Percentiles rank a stretch among this genome's conserved stretches.
Evolutionary conservation across 495 filamentous ascomycete species (phyloP).

Genomic region (Daldinia caldariorum): DNA sequence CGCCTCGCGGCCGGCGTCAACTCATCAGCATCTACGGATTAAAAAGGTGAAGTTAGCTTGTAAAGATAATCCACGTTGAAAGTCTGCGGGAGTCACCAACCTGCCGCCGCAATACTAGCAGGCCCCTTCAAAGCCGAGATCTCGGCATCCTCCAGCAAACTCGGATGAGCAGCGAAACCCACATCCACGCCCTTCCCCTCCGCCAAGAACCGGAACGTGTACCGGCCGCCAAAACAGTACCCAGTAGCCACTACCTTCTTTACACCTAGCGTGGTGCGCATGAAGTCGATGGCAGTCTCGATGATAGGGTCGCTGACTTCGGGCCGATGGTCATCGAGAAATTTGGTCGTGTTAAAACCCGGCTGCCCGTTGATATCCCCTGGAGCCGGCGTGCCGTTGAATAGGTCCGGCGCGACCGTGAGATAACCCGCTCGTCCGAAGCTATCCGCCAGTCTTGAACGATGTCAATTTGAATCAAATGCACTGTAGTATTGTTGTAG

Average conservation of each 20-base stretch:
- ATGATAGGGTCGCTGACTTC: slow-evolving; percentile 71
- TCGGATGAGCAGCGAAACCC: slow-evolving; percentile 76
- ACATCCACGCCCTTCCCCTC: slow-evolving; percentile 63
- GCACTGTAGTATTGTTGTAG: neutral
- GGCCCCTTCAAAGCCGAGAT: slow-evolving; percentile 69
- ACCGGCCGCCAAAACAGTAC: slow-evolving; percentile 68
- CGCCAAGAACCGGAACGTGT: slow-evolving; percentile 55
- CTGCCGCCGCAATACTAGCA: slow-evolving; percentile 73
- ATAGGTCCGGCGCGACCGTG: slow-evolving; percentile 77
- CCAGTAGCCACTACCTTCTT: slow-evolving; percentile 72
- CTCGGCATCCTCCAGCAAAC: slow-evolving; percentile 71
- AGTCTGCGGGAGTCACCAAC: slow-evolving; percentile 51
- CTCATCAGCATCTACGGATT: slow-evolving; percentile 63
- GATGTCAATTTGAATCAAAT: slow-evolving; percentile 8
- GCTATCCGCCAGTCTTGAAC: slow-evolving; percentile 70
- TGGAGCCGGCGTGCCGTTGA: slow-evolving; percentile 66
- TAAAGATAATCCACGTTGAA: neutral
- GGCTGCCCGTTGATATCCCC: slow-evolving; percentile 60
- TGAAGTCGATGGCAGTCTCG: slow-evolving; percentile 65
- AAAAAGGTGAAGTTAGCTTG: slow-evolving; percentile 16
- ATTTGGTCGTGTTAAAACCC: slow-evolving; percentile 64
- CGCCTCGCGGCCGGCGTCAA: slow-evolving; percentile 71
- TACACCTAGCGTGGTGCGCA: slow-evolving; percentile 65
- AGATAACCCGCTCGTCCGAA: slow-evolving; percentile 81
- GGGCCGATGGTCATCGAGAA: slow-evolving; percentile 64